Percentiles rank a stretch among this genome's conserved stretches.
These are phyloP conservation scores for Mayamaea pseudoterrestris DNA, from an alignment of 108 stramenopile genomes.

Conservation along the genomic window DNA sequence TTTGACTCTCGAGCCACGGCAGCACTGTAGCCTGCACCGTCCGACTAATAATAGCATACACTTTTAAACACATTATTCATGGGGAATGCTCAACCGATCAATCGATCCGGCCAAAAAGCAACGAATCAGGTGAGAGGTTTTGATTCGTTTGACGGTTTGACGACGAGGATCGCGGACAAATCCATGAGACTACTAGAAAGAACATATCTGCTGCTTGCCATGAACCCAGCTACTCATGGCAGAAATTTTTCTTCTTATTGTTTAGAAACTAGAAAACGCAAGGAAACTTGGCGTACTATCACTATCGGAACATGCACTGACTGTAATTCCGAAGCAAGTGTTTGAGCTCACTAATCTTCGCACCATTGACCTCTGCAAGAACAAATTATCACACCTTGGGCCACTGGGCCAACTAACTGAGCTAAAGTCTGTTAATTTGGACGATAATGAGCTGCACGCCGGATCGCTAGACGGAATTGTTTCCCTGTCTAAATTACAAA, in stretches of 20 bases:
- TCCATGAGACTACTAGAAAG: neutral
- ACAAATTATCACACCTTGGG: constrained; percentile 35
- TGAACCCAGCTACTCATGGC: neutral
- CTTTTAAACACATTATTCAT: constrained; percentile 17
- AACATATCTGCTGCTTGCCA: neutral
- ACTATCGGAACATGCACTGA: constrained; percentile 62
- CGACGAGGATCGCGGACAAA: neutral
- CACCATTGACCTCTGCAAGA: constrained; percentile 71
- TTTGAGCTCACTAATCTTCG: constrained; percentile 27
- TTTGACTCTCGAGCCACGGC: too few relatives aligned
- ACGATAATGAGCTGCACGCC: constrained; percentile 46
- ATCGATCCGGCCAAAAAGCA: constrained; percentile 59
- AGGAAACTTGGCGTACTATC: constrained; percentile 58
- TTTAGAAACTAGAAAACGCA: constrained; percentile 54
- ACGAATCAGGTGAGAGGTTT: constrained; percentile 33
- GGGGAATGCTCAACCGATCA: constrained; percentile 64
- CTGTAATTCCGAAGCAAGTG: constrained; percentile 44
- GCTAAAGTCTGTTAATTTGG: constrained; percentile 67
- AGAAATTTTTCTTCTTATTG: neutral
- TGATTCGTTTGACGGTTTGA: neutral
- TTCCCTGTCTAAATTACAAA: constrained; percentile 53
- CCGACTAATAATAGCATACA: too few relatives aligned
- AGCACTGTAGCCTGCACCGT: too few relatives aligned
- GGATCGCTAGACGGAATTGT: constrained; percentile 34
- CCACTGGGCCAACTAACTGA: constrained; percentile 31